Evolutionary conservation across 2,329 filamentous ascomycete species (phyloP).

Genomic region (Pseudocercospora ulei): DNA sequence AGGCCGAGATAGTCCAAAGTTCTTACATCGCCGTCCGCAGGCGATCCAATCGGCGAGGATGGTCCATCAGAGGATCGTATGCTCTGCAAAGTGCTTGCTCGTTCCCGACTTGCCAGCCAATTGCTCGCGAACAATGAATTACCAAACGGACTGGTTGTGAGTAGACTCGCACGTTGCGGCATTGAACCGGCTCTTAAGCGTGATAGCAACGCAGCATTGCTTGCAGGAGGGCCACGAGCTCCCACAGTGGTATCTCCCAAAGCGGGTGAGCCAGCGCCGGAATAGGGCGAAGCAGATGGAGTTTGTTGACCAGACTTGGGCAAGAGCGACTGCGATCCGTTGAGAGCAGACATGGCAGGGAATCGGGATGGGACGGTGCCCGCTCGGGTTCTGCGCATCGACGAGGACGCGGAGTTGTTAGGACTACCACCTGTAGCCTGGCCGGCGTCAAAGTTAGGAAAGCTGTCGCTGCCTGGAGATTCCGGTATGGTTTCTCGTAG

Average conservation of each 20-base stretch:
- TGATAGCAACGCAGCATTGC: constrained; percentile 66
- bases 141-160: constrained; percentile 62
- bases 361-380: constrained; percentile 95
- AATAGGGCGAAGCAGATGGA: constrained; percentile 78
- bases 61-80: constrained; percentile 79
- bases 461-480: constrained; percentile 83
- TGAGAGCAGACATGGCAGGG: constrained; percentile 60
- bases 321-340: constrained; percentile 50
- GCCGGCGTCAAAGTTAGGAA: constrained; percentile 67
- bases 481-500: constrained; percentile 97
- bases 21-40: constrained; percentile 77
- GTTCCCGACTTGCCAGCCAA: constrained; percentile 71
- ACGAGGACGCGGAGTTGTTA: constrained; percentile 24
- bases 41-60: constrained; percentile 75
- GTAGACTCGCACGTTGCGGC: constrained; percentile 71
- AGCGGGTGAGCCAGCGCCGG: constrained; percentile 47
- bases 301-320: constrained; percentile 76
- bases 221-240: constrained; percentile 43
- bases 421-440: constrained; percentile 25
- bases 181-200: constrained; percentile 85
- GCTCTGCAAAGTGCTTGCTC: constrained; percentile 80
- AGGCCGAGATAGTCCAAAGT: constrained; percentile 93
- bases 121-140: constrained; percentile 78
- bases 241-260: constrained; percentile 23
- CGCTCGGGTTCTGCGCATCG: constrained; percentile 64